These are phyloP conservation scores for Talaromyces amestolkiae DNA, from an alignment of 2,329 filamentous ascomycete species.

Conservation along the genomic window DNA sequence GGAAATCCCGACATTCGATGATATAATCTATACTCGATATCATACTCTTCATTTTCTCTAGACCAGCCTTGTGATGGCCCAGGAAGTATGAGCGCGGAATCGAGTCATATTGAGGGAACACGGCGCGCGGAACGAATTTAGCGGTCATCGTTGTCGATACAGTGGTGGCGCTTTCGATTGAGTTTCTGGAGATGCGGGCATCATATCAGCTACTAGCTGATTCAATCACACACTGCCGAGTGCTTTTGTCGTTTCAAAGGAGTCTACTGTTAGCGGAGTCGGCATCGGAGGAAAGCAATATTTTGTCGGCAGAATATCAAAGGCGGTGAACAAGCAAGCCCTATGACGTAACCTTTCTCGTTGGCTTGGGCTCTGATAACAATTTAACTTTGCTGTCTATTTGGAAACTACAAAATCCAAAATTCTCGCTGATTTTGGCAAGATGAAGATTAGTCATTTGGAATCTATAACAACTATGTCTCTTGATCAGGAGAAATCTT, in stretches of 20 bases:
- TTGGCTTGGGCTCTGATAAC: neutral
- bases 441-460: neutral
- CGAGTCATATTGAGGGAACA: constrained; percentile 69
- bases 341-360: neutral
- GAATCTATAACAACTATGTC: neutral
- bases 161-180: neutral
- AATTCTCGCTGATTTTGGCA: neutral
- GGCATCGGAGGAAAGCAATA: neutral
- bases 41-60: constrained; percentile 76
- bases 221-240: neutral
- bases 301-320: neutral
- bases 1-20: constrained; percentile 91
- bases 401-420: neutral
- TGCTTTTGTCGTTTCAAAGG: no score
- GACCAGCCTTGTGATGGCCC: constrained; percentile 82
- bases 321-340: neutral
- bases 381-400: neutral
- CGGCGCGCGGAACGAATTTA: constrained; percentile 68
- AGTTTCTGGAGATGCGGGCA: neutral
- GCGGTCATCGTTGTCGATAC: constrained; percentile 16
- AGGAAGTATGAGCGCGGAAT: constrained; percentile 90
- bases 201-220: neutral
- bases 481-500: no score
- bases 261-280: neutral
- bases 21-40: constrained; percentile 81